Evolutionary conservation across 768 basidiomycete genomes (phyloP).

Genomic region (Pulveroboletus ravenelii): DNA sequence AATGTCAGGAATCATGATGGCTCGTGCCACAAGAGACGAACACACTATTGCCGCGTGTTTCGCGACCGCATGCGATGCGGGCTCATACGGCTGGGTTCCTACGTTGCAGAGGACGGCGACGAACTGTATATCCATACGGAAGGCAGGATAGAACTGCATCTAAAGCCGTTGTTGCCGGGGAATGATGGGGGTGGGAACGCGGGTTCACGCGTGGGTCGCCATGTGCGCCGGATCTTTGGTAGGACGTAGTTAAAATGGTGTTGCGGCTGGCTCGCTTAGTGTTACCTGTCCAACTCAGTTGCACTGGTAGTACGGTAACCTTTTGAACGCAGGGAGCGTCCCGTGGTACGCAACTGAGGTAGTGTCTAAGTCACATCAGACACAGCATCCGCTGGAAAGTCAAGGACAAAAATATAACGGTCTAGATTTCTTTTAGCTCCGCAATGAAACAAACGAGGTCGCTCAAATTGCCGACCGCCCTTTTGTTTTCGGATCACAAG

Average conservation of each 20-base stretch:
- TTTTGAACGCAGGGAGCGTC: too few relatives aligned
- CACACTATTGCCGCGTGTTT: conserved; percentile 23
- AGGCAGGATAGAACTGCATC: conserved; percentile 21
- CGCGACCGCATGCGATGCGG: conserved; percentile 21
- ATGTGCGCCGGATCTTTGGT: conserved; percentile 28
- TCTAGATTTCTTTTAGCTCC: conserved; percentile 11
- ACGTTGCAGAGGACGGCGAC: conserved; percentile 24
- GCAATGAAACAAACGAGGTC: conserved; percentile 11
- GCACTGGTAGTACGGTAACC: background rate
- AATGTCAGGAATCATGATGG: conserved; percentile 18
- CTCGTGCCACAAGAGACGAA: conserved; percentile 3
- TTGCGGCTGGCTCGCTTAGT: conserved; percentile 18
- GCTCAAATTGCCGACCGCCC: conserved; percentile 11
- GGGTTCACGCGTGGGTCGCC: conserved; percentile 24
- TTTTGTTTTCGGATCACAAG: conserved; percentile 26
- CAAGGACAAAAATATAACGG: conserved; percentile 1
- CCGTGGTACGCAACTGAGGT: conserved; percentile 12
- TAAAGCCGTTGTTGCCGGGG: conserved; percentile 10
- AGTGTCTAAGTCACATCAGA: background rate
- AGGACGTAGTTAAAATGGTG: background rate
- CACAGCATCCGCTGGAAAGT: background rate
- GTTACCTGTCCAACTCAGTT: background rate
- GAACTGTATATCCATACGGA: conserved; percentile 28
- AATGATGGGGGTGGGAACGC: conserved; percentile 8
- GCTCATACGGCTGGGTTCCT: conserved; percentile 18